phyloP scores from a whole-genome alignment of 805 yeast species.

The Zygotorulaspora sp. region DNA sequence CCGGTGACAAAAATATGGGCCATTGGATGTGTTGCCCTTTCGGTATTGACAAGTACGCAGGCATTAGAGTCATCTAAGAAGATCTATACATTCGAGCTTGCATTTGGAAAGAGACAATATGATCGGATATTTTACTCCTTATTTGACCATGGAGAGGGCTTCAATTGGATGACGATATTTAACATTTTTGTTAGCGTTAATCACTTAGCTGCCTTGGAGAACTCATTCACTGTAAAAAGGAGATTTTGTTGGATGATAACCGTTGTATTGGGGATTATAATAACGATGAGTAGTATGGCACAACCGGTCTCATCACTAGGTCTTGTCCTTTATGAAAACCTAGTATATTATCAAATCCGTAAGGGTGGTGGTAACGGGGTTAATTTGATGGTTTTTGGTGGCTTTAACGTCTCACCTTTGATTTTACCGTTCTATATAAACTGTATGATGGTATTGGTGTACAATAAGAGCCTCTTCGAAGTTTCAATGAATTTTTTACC shows the following conservation, averaged over 20 bases:
- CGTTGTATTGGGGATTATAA: constrained; percentile 16
- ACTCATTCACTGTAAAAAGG: constrained; percentile 22
- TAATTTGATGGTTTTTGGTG: constrained; percentile 22
- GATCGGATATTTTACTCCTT: constrained; percentile 39
- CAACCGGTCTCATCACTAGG: constrained; percentile 31
- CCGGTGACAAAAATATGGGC: constrained; percentile 40
- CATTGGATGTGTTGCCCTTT: constrained; percentile 35
- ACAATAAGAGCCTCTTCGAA: constrained; percentile 17
- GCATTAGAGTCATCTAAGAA: constrained; percentile 32
- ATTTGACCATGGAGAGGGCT: constrained; percentile 38
- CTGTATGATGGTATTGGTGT: constrained; percentile 20
- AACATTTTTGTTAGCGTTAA: constrained; percentile 23
- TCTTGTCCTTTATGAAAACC: constrained; percentile 25
- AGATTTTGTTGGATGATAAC: constrained; percentile 28
- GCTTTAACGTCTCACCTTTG: constrained; percentile 20
- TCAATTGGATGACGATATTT: constrained; percentile 22
- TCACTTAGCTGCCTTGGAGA: constrained; percentile 27
- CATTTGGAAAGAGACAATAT: constrained; percentile 38
- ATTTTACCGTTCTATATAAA: constrained; percentile 25
- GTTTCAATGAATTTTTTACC: constrained; percentile 29
- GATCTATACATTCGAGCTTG: constrained; percentile 37
- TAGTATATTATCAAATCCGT: constrained; percentile 27
- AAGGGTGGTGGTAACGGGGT: constrained; percentile 17
- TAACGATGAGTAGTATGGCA: constrained; percentile 23
- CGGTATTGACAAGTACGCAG: constrained; percentile 36